Conservation (phyloP, 805 yeast genomes). For the Peterozyma xylosa region DNA sequence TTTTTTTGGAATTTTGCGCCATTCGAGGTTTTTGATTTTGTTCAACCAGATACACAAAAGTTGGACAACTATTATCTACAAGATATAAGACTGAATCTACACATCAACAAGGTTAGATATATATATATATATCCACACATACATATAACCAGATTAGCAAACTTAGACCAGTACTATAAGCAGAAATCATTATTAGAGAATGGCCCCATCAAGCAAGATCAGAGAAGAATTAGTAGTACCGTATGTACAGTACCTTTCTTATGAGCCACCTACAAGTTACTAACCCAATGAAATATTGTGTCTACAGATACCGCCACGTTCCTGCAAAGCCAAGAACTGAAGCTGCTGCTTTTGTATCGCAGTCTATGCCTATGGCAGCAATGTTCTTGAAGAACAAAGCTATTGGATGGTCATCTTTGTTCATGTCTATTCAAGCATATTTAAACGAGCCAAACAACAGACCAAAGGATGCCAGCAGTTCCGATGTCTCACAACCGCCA, state of each 20-base stretch:
- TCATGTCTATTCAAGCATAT: constrained; percentile 43
- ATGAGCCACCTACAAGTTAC: too few species aligned
- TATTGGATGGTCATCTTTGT: constrained; percentile 47
- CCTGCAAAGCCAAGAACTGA: constrained; percentile 38
- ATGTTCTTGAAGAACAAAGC: constrained; percentile 53
- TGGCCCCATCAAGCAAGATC: constrained; percentile 7
- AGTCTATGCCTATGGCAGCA: constrained; percentile 55
- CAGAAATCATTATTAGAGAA: background rate
- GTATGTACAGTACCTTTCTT: background rate
- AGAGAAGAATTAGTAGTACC: constrained; percentile 7
- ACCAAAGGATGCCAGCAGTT: constrained; percentile 1
- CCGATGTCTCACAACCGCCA: constrained; percentile 30
- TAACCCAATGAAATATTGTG: background rate
- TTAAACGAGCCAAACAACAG: constrained; percentile 29
- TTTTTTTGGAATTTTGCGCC: background rate
- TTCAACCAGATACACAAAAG: background rate
- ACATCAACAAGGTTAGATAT: background rate
- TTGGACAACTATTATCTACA: background rate
- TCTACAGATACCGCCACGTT: constrained; percentile 33
- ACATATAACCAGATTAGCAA: background rate
- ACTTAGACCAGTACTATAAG: too few species aligned
- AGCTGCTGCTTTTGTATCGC: constrained; percentile 39
- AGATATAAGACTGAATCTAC: background rate
- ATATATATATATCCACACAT: background rate
- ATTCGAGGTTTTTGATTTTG: too few species aligned